These are phyloP conservation scores for Erysimum cheiri DNA, from an alignment of 441 rosid genomes.

Conservation along the genomic window DNA sequence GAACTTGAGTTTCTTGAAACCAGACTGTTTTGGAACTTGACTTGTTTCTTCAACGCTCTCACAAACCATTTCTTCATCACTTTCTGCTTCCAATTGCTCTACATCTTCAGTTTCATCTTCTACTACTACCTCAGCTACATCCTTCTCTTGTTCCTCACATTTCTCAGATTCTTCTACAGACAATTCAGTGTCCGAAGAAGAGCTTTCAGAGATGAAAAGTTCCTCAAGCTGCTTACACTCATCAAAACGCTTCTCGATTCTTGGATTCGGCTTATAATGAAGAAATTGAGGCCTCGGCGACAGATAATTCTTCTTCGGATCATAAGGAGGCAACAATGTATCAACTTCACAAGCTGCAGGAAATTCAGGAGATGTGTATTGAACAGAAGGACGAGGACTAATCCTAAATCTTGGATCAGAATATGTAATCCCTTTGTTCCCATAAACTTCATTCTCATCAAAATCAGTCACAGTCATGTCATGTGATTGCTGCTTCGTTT, in stretches of 20 bases:
- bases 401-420: conserved; percentile 52
- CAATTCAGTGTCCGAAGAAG: conserved; percentile 62
- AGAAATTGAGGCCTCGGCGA: conserved; percentile 92
- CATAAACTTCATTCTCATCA: conserved; percentile 45
- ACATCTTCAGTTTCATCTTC: conserved; percentile 39
- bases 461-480: conserved; percentile 51
- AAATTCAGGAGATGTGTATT: conserved; percentile 47
- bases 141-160: conserved; percentile 35
- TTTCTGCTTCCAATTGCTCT: conserved; percentile 37
- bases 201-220: conserved; percentile 55
- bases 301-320: conserved; percentile 73
- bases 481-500: conserved; percentile 48
- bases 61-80: conserved; percentile 37
- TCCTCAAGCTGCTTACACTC: conserved; percentile 60
- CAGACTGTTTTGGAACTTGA: conserved; percentile 44
- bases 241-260: conserved; percentile 50
- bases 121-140: conserved; percentile 3
- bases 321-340: conserved; percentile 66
- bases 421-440: conserved; percentile 39
- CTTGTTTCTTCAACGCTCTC: conserved; percentile 45
- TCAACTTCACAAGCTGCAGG: conserved; percentile 69
- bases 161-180: conserved; percentile 60
- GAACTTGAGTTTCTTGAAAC: conserved; percentile 52
- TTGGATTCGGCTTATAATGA: conserved; percentile 74
- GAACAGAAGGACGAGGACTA: conserved; percentile 45